Conservation (phyloP, 2,329 filamentous ascomycete genomes). For the Torrubiellomyces zombiae region DNA sequence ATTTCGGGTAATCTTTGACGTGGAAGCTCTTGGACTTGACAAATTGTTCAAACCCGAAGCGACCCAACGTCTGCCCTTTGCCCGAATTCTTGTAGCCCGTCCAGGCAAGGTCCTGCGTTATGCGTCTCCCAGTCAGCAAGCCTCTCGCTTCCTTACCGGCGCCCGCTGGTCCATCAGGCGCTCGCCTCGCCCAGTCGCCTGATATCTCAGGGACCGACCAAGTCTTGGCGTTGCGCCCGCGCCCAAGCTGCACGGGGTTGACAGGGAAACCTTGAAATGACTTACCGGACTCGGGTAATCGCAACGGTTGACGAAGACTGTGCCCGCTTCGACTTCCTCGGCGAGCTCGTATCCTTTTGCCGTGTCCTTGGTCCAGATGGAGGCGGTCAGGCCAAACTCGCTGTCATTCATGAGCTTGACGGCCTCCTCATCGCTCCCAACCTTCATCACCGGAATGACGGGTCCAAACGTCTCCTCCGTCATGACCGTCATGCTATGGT, state of each 20-base stretch:
- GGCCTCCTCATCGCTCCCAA: conserved; percentile 66
- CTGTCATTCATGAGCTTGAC: conserved; percentile 83
- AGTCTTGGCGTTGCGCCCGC: conserved; percentile 4
- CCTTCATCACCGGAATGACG: conserved; percentile 79
- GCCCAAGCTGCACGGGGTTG: conserved; percentile 4
- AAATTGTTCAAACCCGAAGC: conserved; percentile 87
- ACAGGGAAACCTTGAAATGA: too few relatives aligned
- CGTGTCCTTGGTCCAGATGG: conserved; percentile 88
- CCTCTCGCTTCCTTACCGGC: too few relatives aligned
- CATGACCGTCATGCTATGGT: conserved; percentile 78
- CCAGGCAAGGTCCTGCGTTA: conserved; percentile 90
- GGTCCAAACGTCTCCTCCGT: conserved; percentile 90
- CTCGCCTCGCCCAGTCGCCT: too few relatives aligned
- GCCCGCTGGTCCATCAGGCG: too few relatives aligned
- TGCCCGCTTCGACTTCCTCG: conserved; percentile 75
- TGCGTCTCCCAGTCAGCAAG: conserved; percentile 2
- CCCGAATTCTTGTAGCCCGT: conserved; percentile 97
- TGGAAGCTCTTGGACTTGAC: conserved; percentile 94
- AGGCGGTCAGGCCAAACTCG: conserved; percentile 87
- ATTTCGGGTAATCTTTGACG: conserved; percentile 64
- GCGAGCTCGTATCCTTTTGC: conserved; percentile 58
- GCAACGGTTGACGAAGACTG: conserved; percentile 88
- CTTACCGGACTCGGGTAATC: conserved; percentile 83
- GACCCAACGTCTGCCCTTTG: conserved; percentile 76
- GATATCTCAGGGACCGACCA: too few relatives aligned